Evolutionary conservation across 306 rosid genomes (phyloP), one percentile per base, ranked within the genome.

Genomic region (Rosa multiflora): DNA sequence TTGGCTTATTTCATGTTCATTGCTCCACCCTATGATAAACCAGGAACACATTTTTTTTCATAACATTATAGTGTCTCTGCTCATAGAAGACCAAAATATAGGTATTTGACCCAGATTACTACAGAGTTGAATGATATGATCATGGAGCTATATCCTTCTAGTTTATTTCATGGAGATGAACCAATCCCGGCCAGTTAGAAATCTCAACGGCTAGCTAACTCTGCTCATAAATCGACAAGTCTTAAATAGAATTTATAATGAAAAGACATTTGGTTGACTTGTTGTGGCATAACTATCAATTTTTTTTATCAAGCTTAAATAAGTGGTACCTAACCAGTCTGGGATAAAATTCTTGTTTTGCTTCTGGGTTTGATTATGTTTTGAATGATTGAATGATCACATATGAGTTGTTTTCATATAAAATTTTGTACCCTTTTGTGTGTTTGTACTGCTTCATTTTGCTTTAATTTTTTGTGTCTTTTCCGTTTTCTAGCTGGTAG

Each of bases 261-360:
- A 74, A 43, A 58, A 21, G 78, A 58, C 78, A 40, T 15, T 59
- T 74, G 78, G 42, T 74, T 13, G 69, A 74, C 55, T 12, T 13
- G 4, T 63, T 63, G 71, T 66, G 47, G 10, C 47, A 7, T 5
- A 32, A 64, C 44, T 32, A 64, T 64, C 44, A 35, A 64, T 66
- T 37, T 32, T 32, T 32, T 32, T 32, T 32, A 32, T 32, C 37
- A 32, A 32, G 3, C 37, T 1, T 2, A 32, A 32, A 32, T 32
- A 32, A 2, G 37, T 32, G 3, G 37, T 32, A 32, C 37, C 37
- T 32, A 32, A 2, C 37, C 37, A 32, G 37, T 32, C 37, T 32
- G 0, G 37, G 37, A 32, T 32, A 32, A 32, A 32, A 32, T 32
- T 32, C 37, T 32, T 2, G 3, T 32, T 32, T 32, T 32, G 37